Evolutionary conservation across 2,329 filamentous ascomycete species (phyloP).

Genomic region (Ceratocystis huliohia): DNA sequence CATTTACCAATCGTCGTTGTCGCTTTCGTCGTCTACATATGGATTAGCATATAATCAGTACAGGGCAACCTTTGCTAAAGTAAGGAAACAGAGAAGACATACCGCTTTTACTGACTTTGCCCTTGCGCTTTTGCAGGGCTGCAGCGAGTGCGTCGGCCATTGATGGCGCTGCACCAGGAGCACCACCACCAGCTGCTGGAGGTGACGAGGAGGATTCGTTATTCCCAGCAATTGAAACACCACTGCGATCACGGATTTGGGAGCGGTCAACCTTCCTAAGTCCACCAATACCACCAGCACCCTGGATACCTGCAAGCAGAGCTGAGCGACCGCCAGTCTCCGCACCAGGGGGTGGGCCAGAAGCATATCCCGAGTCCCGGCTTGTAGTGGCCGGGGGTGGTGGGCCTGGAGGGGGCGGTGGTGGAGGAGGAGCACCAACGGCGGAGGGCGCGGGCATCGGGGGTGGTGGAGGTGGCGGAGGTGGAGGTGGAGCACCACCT

Average conservation of each 20-base stretch:
- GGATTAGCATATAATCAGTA: slow-evolving; percentile 2
- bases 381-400: slow-evolving; percentile 29
- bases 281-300: slow-evolving; percentile 50
- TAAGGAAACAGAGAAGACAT: slow-evolving; percentile 36
- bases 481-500: slow-evolving; percentile 27
- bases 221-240: slow-evolving; percentile 42
- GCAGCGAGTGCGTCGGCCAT: slow-evolving; percentile 75
- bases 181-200: slow-evolving; percentile 39
- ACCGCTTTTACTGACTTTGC: slow-evolving; percentile 93
- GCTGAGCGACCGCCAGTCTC: slow-evolving; percentile 40
- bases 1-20: slow-evolving; percentile 59
- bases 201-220: slow-evolving; percentile 39
- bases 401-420: slow-evolving; percentile 31
- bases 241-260: slow-evolving; percentile 61
- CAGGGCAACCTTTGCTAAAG: background rate
- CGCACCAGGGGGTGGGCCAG: slow-evolving; percentile 35
- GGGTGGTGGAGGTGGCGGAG: slow-evolving; percentile 34
- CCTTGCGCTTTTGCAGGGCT: slow-evolving; percentile 69
- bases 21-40: slow-evolving; percentile 56
- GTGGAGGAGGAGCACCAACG: slow-evolving; percentile 34
- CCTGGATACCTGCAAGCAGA: slow-evolving; percentile 59
- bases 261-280: slow-evolving; percentile 63
- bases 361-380: slow-evolving; percentile 45
- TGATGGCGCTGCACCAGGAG: slow-evolving; percentile 46
- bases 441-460: slow-evolving; percentile 28